Conservation (phyloP, 2,329 filamentous ascomycete genomes). For the Uncinocarpus reesii region DNA sequence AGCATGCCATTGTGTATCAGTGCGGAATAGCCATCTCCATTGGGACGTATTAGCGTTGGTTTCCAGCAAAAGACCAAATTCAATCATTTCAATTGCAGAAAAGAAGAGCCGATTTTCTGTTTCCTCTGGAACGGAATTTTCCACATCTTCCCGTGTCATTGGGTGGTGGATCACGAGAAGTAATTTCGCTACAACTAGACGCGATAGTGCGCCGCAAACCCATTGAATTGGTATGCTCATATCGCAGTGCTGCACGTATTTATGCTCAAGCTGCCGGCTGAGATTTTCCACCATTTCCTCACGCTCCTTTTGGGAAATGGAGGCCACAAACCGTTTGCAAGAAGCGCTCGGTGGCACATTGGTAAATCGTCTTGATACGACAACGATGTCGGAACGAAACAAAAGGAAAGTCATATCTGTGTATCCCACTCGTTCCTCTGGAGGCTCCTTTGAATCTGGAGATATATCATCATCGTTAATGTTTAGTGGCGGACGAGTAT, state of each 20-base stretch:
- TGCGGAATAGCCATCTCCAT: constrained; percentile 56
- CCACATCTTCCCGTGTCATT: constrained; percentile 49
- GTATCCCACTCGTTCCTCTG: constrained; percentile 40
- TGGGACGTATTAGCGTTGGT: constrained; percentile 51
- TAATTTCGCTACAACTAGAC: constrained; percentile 67
- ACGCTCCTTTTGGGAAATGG: constrained; percentile 27
- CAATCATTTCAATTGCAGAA: constrained; percentile 63
- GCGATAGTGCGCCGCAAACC: constrained; percentile 57
- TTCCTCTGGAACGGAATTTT: constrained; percentile 45
- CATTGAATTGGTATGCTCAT: constrained; percentile 50
- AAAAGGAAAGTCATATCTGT: constrained; percentile 46
- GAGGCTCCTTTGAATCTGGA: constrained; percentile 40
- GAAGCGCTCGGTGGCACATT: constrained; percentile 26
- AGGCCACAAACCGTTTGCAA: constrained; percentile 16
- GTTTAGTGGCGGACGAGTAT: constrained; percentile 42
- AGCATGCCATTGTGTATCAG: constrained; percentile 57
- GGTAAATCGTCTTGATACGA: constrained; percentile 33
- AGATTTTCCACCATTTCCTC: constrained; percentile 43
- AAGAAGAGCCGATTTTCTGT: constrained; percentile 59
- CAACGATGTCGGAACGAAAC: constrained; percentile 46
- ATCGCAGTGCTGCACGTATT: constrained; percentile 45
- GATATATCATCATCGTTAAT: constrained; percentile 44
- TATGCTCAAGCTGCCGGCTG: constrained; percentile 46
- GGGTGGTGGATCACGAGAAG: constrained; percentile 69
- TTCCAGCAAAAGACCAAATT: constrained; percentile 57